These are phyloP conservation scores for Rhizopogon vulgaris DNA, from an alignment of 768 basidiomycete species.

Conservation along the genomic window DNA sequence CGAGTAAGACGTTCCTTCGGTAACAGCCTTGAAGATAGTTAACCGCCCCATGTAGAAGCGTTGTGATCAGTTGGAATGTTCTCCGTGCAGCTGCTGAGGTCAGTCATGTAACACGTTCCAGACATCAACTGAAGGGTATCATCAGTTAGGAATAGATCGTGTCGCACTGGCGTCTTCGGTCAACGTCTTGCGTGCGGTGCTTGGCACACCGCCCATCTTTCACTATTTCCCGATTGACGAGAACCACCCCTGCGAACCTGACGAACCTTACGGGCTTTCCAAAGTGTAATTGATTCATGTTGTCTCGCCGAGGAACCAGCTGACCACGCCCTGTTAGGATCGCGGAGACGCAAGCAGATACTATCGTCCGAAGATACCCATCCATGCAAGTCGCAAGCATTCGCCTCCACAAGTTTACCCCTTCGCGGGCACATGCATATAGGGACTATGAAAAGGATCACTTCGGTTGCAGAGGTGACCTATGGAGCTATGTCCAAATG, in stretches of 20 bases:
- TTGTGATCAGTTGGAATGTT: slow-evolving; percentile 64
- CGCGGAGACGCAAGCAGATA: slow-evolving; percentile 62
- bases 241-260: slow-evolving; percentile 51
- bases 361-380: slow-evolving; percentile 56
- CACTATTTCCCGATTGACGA: slow-evolving; percentile 67
- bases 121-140: neutral
- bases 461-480: slow-evolving; percentile 34
- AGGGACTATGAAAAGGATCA: slow-evolving; percentile 13
- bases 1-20: slow-evolving; percentile 30
- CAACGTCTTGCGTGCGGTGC: slow-evolving; percentile 52
- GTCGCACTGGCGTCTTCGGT: slow-evolving; percentile 62
- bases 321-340: slow-evolving; percentile 33
- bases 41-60: slow-evolving; percentile 39
- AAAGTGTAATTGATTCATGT: slow-evolving; percentile 41
- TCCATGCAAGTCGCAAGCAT: slow-evolving; percentile 61
- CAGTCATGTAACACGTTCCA: neutral
- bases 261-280: slow-evolving; percentile 67
- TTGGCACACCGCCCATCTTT: slow-evolving; percentile 36
- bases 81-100: slow-evolving; percentile 65
- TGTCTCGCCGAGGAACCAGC: slow-evolving; percentile 1
- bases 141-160: slow-evolving; percentile 49
- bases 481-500: slow-evolving; percentile 70
- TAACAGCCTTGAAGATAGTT: neutral
- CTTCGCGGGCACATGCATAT: slow-evolving; percentile 30
- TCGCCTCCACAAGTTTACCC: slow-evolving; percentile 50